Percentiles rank a stretch among this genome's conserved stretches.
phyloP scores from a whole-genome alignment of 106 monocot genomes.

The Dendrobium nobile region DNA sequence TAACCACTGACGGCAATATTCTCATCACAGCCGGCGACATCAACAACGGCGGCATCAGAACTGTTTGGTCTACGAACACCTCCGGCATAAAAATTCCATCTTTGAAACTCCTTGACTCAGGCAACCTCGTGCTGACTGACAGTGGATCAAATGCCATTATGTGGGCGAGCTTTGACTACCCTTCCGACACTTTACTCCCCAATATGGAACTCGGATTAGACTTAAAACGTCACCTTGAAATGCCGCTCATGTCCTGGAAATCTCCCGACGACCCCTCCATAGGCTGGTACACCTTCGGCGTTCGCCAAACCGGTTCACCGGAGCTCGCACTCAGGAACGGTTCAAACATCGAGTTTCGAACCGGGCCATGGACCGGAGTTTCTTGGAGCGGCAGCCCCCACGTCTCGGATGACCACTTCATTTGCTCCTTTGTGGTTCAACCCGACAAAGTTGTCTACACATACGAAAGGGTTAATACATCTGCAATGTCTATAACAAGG shows the following conservation, averaged over 20 bases:
- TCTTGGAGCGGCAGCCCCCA: conserved; percentile 9
- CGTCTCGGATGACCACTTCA: conserved; percentile 1
- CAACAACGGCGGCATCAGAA: no score
- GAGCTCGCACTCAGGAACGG: not conserved
- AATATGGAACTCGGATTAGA: conserved; percentile 21
- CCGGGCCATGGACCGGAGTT: conserved; percentile 1
- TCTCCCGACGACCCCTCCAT: conserved; percentile 7
- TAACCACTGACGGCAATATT: not conserved
- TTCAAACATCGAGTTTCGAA: conserved; percentile 1
- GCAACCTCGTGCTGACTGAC: conserved; percentile 16
- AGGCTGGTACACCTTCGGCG: not conserved
- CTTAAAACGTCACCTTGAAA: not conserved
- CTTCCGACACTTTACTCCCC: conserved; percentile 12
- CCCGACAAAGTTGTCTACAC: not conserved
- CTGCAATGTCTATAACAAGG: not conserved
- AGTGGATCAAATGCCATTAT: not conserved
- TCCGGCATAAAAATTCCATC: conserved; percentile 9
- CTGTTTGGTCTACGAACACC: not conserved
- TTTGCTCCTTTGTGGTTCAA: not conserved
- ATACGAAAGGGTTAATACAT: conserved; percentile 2
- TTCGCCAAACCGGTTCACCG: not conserved
- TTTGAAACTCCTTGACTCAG: conserved; percentile 13
- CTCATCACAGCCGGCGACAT: not conserved
- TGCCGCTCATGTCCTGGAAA: conserved; percentile 12
- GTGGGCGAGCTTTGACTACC: conserved; percentile 25